phyloP scores from a whole-genome alignment of 768 basidiomycete species.

The Russula emetica region DNA sequence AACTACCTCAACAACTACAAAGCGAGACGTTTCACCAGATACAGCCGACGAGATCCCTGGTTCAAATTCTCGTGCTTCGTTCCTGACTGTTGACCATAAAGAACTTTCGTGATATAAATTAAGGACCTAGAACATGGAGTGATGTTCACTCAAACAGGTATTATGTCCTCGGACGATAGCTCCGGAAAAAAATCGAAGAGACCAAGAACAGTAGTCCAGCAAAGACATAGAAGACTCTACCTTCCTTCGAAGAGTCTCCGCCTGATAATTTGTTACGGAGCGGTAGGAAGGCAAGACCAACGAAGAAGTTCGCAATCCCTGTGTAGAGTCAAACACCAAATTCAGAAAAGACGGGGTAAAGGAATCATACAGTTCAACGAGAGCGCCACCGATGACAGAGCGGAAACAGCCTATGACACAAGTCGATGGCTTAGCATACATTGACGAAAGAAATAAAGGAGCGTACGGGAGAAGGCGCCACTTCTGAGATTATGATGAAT shows the following conservation, averaged over 20 bases:
- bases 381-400: conserved; percentile 33
- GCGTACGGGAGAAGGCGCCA: conserved; percentile 74
- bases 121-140: not conserved
- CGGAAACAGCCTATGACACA: conserved; percentile 30
- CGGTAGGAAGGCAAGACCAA: conserved; percentile 83
- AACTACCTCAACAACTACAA: not conserved
- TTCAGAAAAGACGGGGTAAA: not conserved
- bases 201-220: conserved; percentile 47
- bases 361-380: conserved; percentile 28
- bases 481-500: conserved; percentile 88
- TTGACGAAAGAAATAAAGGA: not conserved
- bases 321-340: conserved; percentile 11
- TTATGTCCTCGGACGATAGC: conserved; percentile 30
- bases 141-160: not conserved
- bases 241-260: conserved; percentile 58
- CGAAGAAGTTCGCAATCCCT: conserved; percentile 85
- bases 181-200: conserved; percentile 33
- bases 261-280: conserved; percentile 69
- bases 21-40: not conserved
- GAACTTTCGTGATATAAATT: too few species aligned
- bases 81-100: not conserved
- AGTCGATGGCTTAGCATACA: not conserved
- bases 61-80: not conserved
- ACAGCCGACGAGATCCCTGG: not conserved
- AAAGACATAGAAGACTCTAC: conserved; percentile 89